These are phyloP conservation scores for Fraxinus anomala DNA, from an alignment of 257 asterid species.

Conservation along the genomic window DNA sequence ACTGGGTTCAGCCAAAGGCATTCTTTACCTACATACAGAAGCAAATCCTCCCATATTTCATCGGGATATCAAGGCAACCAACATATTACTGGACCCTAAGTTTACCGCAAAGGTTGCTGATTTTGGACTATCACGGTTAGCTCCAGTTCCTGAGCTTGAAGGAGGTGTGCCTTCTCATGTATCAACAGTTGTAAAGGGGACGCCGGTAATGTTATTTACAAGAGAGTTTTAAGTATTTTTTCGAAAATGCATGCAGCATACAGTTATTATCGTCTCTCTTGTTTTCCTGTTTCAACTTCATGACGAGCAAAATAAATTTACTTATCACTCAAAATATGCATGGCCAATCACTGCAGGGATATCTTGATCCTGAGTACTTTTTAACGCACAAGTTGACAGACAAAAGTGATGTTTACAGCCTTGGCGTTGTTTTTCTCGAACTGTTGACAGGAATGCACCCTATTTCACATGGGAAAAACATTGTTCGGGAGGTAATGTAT, in stretches of 20 bases:
- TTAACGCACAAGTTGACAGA: conserved; percentile 89
- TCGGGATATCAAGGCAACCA: conserved; percentile 93
- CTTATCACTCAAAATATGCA: not conserved
- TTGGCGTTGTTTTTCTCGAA: conserved; percentile 97
- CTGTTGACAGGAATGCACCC: conserved; percentile 93
- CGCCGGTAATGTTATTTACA: conserved; percentile 67
- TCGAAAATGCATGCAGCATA: conserved; percentile 2
- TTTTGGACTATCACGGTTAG: conserved; percentile 91
- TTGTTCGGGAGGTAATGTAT: conserved; percentile 84
- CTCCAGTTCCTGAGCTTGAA: conserved; percentile 81
- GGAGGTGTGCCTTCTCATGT: conserved; percentile 76
- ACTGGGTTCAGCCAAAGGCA: conserved; percentile 85
- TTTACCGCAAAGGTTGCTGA: conserved; percentile 90
- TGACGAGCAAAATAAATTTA: not conserved
- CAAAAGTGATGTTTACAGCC: conserved; percentile 96
- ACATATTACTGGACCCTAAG: conserved; percentile 76
- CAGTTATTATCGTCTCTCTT: not conserved
- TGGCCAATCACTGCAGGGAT: conserved; percentile 61
- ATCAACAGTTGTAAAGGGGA: conserved; percentile 95
- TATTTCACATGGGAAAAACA: conserved; percentile 92
- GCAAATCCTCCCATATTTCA: conserved; percentile 99
- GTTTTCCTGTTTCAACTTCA: not conserved
- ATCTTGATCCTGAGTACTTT: conserved; percentile 97
- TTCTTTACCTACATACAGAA: conserved; percentile 91
- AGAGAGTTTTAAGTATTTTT: not conserved